These are phyloP conservation scores for Sequoiadendron giganteum DNA, from an alignment of 75 land plant species.

Conservation along the genomic window DNA sequence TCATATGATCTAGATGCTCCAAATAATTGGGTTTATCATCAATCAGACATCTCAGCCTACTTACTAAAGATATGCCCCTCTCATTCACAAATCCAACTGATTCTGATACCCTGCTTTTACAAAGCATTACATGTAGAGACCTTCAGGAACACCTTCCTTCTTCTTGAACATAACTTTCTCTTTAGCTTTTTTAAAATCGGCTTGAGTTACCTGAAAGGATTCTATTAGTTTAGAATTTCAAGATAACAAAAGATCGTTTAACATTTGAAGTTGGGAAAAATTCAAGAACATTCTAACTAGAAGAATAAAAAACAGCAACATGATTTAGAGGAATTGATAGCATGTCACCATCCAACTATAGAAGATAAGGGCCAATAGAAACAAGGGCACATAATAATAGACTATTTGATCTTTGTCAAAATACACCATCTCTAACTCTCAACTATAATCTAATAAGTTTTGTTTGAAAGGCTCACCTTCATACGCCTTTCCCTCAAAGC, in stretches of 20 bases:
- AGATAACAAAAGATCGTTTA: not conserved
- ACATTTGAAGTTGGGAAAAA: not conserved
- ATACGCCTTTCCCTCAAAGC: constrained; percentile 88
- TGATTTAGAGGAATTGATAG: not conserved
- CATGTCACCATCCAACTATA: not conserved
- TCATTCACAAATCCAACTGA: not conserved
- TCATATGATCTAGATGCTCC: not conserved
- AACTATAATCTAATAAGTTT: not conserved
- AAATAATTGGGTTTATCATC: not conserved
- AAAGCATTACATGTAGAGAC: constrained; percentile 68
- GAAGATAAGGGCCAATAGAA: not conserved
- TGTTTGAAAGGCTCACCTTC: constrained; percentile 54
- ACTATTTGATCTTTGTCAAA: not conserved
- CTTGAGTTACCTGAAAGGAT: constrained; percentile 71
- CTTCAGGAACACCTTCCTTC: constrained; percentile 96
- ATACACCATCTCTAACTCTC: not conserved
- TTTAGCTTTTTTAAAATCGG: constrained; percentile 91
- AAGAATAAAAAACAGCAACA: not conserved
- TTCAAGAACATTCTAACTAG: not conserved
- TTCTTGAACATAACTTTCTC: constrained; percentile 97
- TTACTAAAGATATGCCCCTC: not conserved
- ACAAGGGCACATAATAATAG: not conserved
- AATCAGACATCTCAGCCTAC: not conserved
- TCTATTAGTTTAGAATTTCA: not conserved
- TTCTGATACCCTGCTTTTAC: constrained; percentile 21